Conservation (phyloP, 352 stramenopile species). For the Phytopythium delawarense region DNA sequence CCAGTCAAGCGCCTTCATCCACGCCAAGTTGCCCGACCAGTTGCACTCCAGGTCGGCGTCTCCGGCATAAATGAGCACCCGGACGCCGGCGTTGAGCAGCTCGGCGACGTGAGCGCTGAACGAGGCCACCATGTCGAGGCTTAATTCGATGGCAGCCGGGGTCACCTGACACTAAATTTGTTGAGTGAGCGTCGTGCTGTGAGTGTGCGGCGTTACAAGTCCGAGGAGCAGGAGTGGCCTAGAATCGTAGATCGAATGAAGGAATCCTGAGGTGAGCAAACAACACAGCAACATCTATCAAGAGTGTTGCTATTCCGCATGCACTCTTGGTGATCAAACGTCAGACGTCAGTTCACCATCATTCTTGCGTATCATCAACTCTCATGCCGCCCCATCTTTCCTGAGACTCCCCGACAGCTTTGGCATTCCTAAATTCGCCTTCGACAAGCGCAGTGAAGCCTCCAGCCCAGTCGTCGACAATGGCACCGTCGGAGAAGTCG, state of each 20-base stretch:
- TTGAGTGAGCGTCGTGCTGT: no score
- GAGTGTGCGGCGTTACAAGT: no score
- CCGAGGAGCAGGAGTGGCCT: no score
- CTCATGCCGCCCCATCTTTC: neutral
- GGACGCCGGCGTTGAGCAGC: constrained; percentile 66
- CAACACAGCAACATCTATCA: constrained; percentile 75
- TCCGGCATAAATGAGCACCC: constrained; percentile 93
- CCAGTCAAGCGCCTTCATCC: constrained; percentile 90
- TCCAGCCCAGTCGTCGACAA: neutral
- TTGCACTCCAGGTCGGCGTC: constrained; percentile 97
- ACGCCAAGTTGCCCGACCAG: constrained; percentile 92
- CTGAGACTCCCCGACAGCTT: neutral
- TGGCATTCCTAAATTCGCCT: neutral
- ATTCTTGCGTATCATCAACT: neutral
- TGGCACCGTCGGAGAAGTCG: neutral
- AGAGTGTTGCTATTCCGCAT: constrained; percentile 2
- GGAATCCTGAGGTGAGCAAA: no score
- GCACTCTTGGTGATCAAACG: neutral
- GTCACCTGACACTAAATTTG: no score
- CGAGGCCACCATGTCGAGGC: constrained; percentile 41
- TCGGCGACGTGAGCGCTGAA: constrained; percentile 80
- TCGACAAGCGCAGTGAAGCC: neutral
- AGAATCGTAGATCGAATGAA: no score
- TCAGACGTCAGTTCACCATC: neutral
- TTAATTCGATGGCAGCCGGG: no score